Conservation (phyloP, 208 protist species). For the Wallacemonas sp. region DNA sequence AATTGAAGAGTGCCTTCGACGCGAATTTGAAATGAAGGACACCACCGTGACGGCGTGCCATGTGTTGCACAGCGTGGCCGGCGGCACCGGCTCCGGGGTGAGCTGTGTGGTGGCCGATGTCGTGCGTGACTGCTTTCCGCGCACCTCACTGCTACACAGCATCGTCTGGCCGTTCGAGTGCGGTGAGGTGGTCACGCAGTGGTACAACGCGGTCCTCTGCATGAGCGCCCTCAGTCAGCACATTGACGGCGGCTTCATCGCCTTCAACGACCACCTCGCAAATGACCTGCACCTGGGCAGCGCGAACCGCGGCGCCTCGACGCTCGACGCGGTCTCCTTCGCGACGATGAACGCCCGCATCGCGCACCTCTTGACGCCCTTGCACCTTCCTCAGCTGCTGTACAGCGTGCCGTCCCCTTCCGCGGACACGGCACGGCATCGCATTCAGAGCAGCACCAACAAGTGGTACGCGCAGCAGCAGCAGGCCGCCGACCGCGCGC, state of each 20-base stretch:
- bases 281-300: conserved; percentile 22
- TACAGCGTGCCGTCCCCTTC: conserved; percentile 31
- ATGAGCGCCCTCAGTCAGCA: conserved; percentile 56
- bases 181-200: conserved; percentile 89
- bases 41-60: conserved; percentile 57
- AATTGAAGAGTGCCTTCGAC: conserved; percentile 72
- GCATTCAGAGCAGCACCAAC: conserved; percentile 4
- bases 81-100: conserved; percentile 91
- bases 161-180: conserved; percentile 78
- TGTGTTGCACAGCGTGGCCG: conserved; percentile 85
- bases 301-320: conserved; percentile 26
- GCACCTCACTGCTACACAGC: conserved; percentile 54
- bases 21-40: conserved; percentile 73
- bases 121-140: conserved; percentile 63
- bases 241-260: conserved; percentile 67
- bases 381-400: conserved; percentile 70
- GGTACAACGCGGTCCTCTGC: conserved; percentile 82
- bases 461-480: background rate
- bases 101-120: conserved; percentile 77
- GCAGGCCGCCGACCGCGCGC: background rate
- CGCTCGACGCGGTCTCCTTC: conserved; percentile 38
- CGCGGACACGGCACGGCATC: conserved; percentile 16
- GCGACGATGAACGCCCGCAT: conserved; percentile 52
- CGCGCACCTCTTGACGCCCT: conserved; percentile 40
- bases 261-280: conserved; percentile 65